Base-by-base conservation (phyloP, 768 basidiomycete genomes). In the Xerocomus brunneocitrinus region DNA sequence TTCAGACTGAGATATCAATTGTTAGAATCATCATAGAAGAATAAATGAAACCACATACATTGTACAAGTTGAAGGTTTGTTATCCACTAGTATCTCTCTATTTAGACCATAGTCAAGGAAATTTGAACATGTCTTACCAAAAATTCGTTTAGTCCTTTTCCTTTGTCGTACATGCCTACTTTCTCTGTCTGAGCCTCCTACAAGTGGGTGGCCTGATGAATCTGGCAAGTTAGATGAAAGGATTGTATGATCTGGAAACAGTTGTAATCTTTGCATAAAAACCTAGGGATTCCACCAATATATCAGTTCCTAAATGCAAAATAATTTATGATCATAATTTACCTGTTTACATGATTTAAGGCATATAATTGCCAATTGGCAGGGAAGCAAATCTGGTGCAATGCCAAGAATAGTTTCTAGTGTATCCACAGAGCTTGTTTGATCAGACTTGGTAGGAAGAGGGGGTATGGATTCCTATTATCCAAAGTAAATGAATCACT, bases 271-370 rank as follows among this genome's bases (percentile, higher is more conserved):
- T 41, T 66, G 55, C 14, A 53, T 57, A 58, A 64, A 65, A 8
- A 61, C 42, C 65, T 62, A 31, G 0, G 14, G 8, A n/a, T 22
- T 32, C 2, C 48, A 50, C 31, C 5, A 13, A 19, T 5, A 8
- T 28, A 5, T 41, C 10, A 53, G n/a, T 9, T 35, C 3, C 13
- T 8, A 14, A 35, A 27, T 14, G 6, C 0, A 13, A 3, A 4
- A 43, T 4, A 1, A 28, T 16, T 27, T 3, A 10, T 24, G 12
- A 25, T 30, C 30, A 30, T 0, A 27, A 3, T 9, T 34, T 55
- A 77, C 81, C 67, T 82, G 73, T 28, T 66, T 63, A 52, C 82
- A 84, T 9, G 73, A 71, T 53, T 72, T 77, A 10, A 74, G 69
- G 44, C 76, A 77, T 30, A 83, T 72, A 1, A 67, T 55, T 19